Percentiles rank a stretch among this genome's conserved stretches.
These are phyloP conservation scores for Colletotrichum sp. DNA, from an alignment of 2,329 filamentous ascomycete species.

Conservation along the genomic window DNA sequence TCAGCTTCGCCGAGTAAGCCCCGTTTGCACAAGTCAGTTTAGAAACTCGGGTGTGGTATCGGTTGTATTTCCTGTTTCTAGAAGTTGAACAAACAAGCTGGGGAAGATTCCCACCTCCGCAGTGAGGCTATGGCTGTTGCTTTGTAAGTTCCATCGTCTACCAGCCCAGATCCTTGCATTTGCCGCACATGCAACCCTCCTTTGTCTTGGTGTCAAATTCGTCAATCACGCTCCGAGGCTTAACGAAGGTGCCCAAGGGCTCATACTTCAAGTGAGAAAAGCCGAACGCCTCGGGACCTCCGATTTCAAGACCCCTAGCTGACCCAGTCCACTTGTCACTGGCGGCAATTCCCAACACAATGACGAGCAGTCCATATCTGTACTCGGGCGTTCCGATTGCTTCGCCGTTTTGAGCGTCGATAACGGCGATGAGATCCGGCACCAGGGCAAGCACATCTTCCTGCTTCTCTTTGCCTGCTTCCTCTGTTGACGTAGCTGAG, in stretches of 20 bases:
- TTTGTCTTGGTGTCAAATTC: constrained; percentile 39
- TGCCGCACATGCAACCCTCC: neutral
- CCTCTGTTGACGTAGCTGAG: constrained; percentile 28
- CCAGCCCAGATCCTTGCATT: neutral
- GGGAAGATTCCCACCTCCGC: neutral
- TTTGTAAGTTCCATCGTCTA: neutral
- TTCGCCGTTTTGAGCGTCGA: constrained; percentile 62
- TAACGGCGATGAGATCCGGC: constrained; percentile 60
- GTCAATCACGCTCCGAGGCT: constrained; percentile 58
- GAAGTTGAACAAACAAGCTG: neutral
- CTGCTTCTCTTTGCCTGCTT: constrained; percentile 30
- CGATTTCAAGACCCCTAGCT: constrained; percentile 51
- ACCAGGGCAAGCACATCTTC: constrained; percentile 55
- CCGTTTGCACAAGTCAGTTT: neutral
- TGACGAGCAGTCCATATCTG: constrained; percentile 55
- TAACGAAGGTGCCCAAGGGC: constrained; percentile 51
- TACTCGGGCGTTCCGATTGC: constrained; percentile 63
- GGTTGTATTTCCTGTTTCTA: neutral
- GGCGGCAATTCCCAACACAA: constrained; percentile 51
- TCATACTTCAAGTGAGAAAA: constrained; percentile 52
- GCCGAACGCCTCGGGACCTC: constrained; percentile 53
- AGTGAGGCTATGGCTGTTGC: neutral
- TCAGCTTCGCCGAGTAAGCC: neutral
- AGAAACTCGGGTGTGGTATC: neutral
- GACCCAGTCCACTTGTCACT: constrained; percentile 50